Evolutionary conservation across 352 stramenopile species (phyloP), one percentile per base, ranked within the genome.

Genomic region (Phytophthora pisi): DNA sequence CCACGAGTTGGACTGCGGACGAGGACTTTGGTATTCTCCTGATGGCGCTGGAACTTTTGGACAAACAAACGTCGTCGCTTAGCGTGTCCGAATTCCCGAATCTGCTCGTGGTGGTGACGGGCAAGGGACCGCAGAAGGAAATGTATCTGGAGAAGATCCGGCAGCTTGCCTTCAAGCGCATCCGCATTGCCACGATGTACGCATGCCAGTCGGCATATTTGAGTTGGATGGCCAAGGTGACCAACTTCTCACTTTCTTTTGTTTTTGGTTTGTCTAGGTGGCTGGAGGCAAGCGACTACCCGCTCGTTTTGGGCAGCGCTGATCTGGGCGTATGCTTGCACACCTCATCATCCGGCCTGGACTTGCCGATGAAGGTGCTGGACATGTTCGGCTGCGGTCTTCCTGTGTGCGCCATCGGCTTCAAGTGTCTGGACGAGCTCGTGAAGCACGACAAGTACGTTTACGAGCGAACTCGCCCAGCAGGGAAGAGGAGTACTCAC

Each of bases 301-400:
- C 98, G 9, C 78, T 96, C 24, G 74, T 99, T 10, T 66, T 98
- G 13, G 97, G 95, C 61, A 97, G 85, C 49, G 95, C 96, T 1
- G 98, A 99, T 70, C 66, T 99, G 1, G 98, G 98, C 45, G 88
- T 99, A 38, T 99, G 93, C 31, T 83, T 99, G n/a, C 98, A 99
- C 84, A 99, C 96, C 9, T 99, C 95, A 4, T 99, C 97, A 3
- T 99, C 92, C 5, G 98, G 97, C 0, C 76, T 99, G 34, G 98
- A 99, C 78, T 77, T 99, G 45, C 98, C 98, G 5, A 99, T 99
- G 97, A 99, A 99, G 63, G 97, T 99, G 46, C 80, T 99, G 34
- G 98, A 99, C 79, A 99, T 99, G 94, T 99, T 99, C 85, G 98
- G 98, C 36, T 98, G 92, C 61, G 86, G 90, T 13, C 81, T 99